Evolutionary conservation across 2,329 filamentous ascomycete species (phyloP), one percentile per base, ranked within the genome.

Genomic region (Ophiostoma quercus): DNA sequence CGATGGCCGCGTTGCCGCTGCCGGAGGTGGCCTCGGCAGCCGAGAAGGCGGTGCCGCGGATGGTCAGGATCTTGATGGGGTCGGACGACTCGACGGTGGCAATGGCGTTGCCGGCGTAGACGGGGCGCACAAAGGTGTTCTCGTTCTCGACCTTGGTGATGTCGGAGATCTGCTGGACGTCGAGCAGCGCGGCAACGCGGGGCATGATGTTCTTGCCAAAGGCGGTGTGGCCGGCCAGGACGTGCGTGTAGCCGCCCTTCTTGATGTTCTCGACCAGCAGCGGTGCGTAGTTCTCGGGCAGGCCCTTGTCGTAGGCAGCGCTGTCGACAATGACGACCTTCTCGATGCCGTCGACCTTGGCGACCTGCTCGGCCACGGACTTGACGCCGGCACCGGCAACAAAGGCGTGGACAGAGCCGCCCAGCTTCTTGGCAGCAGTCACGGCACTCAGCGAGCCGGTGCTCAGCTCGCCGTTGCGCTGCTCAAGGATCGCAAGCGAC

Each of bases 51-150:
- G 95, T 98, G 73, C 93, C 94, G 77, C 95, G 90, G 73, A 98
- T 90, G 47, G 95, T 99, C 76, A 99, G 86, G 69, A 98, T 79
- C 82, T 98, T 99, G 79, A 92, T 87, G 19, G 84, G 78, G 77
- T 99, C 95, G 73, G 87, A 87, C 2, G 93, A 97, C 80, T 98
- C 92, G 71, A 99, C 94, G 11, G 95, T 99, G 47, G 96, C 88
- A 77, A 99, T 97, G 66, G 94, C 95, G 78, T 99, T 99, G 69
- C 95, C 95, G 71, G 95, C 95, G 79, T 99, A 99, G 77, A 99
- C 97, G 37, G 95, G 94, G 70, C 95, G 91, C 69, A 97, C 90
- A 77, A 99, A 99, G 14, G 92, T 97, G 79, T 94, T 94, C 79
- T 97, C 94, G 79, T 87, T 87, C 80, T 97, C 88, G 77, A 99